Evolutionary conservation across 2,329 filamentous ascomycete species (phyloP).

Genomic region (Paraconiothyrium sp.): DNA sequence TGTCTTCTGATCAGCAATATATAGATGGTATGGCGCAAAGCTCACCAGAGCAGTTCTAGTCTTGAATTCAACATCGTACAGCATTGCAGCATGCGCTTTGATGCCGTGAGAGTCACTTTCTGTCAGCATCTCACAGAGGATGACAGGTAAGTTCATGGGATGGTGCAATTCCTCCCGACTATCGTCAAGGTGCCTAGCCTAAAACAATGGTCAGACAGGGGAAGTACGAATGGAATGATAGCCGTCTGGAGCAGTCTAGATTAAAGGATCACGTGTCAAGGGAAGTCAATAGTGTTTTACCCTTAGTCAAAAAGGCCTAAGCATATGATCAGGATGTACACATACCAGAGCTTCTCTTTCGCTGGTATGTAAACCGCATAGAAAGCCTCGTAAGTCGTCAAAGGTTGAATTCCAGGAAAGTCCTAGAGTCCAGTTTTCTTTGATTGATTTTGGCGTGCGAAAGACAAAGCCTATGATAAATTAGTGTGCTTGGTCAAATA

Average conservation of each 20-base stretch:
- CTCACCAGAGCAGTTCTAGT: conserved; percentile 4
- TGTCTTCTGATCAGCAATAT: neutral
- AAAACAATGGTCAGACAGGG: too few species aligned
- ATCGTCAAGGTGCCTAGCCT: neutral
- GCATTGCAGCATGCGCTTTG: conserved; percentile 6
- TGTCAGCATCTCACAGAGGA: conserved; percentile 16
- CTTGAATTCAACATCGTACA: conserved; percentile 8
- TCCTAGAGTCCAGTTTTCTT: neutral
- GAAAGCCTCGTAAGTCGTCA: neutral
- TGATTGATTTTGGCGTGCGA: neutral
- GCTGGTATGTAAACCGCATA: neutral
- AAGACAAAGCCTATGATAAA: neutral
- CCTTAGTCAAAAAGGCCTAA: too few species aligned
- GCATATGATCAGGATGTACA: too few species aligned
- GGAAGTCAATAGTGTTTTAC: too few species aligned
- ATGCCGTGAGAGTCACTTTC: conserved; percentile 4
- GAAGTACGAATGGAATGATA: too few species aligned
- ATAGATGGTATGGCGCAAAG: too few species aligned
- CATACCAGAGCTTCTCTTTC: neutral
- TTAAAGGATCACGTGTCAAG: too few species aligned
- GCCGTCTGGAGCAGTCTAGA: too few species aligned
- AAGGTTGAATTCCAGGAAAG: neutral
- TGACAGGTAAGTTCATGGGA: conserved; percentile 13
- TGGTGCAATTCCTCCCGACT: neutral
- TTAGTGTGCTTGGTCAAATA: neutral